A percentile compares a stretch with the other conserved stretches of the same genome.
Evolutionary conservation across 225 moss, liverwort and hornwort genomes (phyloP).

Genomic region (Lunularia cruciata): DNA sequence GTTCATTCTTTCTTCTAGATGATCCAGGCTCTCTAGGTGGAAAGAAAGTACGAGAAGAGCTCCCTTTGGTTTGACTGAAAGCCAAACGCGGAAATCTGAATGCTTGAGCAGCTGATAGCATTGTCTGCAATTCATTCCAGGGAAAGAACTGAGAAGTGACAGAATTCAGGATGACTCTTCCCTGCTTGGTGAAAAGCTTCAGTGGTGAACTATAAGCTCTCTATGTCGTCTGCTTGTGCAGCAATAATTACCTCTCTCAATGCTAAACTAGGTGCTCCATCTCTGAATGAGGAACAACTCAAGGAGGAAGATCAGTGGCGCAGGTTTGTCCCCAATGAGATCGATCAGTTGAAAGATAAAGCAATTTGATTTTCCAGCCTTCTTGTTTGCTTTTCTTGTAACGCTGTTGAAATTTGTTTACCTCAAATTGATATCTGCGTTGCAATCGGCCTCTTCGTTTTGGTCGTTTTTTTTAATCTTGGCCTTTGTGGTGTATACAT

Average conservation of each 20-base stretch:
- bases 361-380: neutral
- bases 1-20: no score
- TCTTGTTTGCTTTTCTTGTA: neutral
- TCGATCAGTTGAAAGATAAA: neutral
- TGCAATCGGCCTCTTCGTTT: no score
- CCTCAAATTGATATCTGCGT: no score
- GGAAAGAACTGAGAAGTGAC: no score
- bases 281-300: constrained; percentile 33
- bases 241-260: constrained; percentile 73
- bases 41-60: no score
- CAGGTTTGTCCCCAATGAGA: constrained; percentile 49
- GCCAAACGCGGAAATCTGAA: no score
- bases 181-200: neutral
- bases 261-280: constrained; percentile 21
- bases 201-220: neutral
- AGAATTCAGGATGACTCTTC: no score
- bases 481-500: neutral
- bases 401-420: neutral
- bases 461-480: neutral
- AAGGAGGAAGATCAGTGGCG: constrained; percentile 89
- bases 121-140: no score
- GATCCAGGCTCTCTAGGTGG: no score
- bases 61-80: no score
- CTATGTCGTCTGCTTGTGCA: constrained; percentile 38
- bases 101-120: no score